Evolutionary conservation across 2,329 filamentous ascomycete genomes (phyloP).

Genomic region (Monosporascus sp.): DNA sequence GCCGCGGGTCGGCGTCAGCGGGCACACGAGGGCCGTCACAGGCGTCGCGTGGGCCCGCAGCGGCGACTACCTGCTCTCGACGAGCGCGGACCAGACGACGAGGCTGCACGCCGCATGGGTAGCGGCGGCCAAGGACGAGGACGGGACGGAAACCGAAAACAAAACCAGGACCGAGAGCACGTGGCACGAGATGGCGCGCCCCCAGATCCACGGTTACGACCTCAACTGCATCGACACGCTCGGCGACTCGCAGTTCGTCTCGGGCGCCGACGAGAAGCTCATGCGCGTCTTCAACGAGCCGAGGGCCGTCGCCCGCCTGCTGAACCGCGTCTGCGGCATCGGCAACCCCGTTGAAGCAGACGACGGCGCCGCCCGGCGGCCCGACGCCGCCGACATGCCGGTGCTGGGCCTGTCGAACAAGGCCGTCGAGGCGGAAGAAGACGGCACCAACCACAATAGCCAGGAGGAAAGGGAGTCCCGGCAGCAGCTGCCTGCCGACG

Average conservation of each 20-base stretch:
- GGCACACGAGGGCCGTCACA: slow-evolving; percentile 77
- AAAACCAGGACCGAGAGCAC: slow-evolving; percentile 33
- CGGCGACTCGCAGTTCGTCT: slow-evolving; percentile 72
- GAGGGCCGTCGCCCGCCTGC: slow-evolving; percentile 70
- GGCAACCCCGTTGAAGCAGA: slow-evolving; percentile 26
- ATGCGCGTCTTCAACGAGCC: slow-evolving; percentile 92
- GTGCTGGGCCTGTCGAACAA: slow-evolving; percentile 96
- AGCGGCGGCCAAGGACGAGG: slow-evolving; percentile 18
- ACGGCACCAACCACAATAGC: slow-evolving; percentile 13
- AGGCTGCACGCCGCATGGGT: slow-evolving; percentile 79
- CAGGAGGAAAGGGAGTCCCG: too few relatives aligned
- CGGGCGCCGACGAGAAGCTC: slow-evolving; percentile 96
- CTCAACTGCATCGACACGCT: slow-evolving; percentile 87
- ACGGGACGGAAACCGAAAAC: neutral
- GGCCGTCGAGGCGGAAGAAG: slow-evolving; percentile 60
- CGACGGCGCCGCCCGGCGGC: slow-evolving; percentile 43
- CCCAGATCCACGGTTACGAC: slow-evolving; percentile 97
- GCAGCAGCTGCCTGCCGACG: too few relatives aligned
- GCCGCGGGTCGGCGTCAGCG: slow-evolving; percentile 71
- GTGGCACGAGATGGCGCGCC: slow-evolving; percentile 94
- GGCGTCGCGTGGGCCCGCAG: slow-evolving; percentile 78
- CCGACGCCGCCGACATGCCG: slow-evolving; percentile 89
- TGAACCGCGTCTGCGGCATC: slow-evolving; percentile 63
- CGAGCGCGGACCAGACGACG: slow-evolving; percentile 88
- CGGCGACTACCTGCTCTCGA: slow-evolving; percentile 82